Conservation (phyloP, 441 rosid genomes). For the Pelargonium australe region DNA sequence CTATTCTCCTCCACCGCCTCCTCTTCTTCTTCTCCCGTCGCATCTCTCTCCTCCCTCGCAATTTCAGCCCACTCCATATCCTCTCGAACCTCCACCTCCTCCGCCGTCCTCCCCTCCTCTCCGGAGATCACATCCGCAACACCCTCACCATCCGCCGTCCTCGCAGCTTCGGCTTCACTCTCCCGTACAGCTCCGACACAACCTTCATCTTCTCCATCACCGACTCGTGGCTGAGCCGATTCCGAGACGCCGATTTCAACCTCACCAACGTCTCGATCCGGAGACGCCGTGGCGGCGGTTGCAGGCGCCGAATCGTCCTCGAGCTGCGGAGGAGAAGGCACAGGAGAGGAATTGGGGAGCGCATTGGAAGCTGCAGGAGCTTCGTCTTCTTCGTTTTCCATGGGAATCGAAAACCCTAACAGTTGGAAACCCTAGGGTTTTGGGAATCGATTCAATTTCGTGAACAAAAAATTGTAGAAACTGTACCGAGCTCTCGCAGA, state of each 20-base stretch:
- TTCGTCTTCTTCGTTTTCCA: slow-evolving; percentile 49
- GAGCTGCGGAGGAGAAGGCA: slow-evolving; percentile 16
- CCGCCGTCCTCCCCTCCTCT: slow-evolving; percentile 16
- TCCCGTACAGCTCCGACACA: background rate
- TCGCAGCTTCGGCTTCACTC: slow-evolving; percentile 6
- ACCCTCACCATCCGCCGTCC: background rate
- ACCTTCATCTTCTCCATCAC: background rate
- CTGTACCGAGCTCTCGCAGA: too few relatives aligned
- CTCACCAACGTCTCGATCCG: background rate
- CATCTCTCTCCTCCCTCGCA: slow-evolving; percentile 4
- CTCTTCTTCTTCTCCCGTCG: slow-evolving; percentile 21
- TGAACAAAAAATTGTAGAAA: too few relatives aligned
- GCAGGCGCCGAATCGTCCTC: slow-evolving; percentile 20
- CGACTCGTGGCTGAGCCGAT: background rate
- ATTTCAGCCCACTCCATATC: background rate
- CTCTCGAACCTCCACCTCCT: slow-evolving; percentile 6
- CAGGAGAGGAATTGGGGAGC: slow-evolving; percentile 9
- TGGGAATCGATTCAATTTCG: slow-evolving; percentile 9
- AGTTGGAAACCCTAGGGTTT: slow-evolving; percentile 48
- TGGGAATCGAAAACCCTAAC: slow-evolving; percentile 33
- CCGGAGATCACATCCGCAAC: background rate
- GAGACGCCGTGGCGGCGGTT: slow-evolving; percentile 4
- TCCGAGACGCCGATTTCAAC: slow-evolving; percentile 14
- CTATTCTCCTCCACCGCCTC: background rate
- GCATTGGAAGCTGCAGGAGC: background rate